Conservation (phyloP, 495 filamentous ascomycete genomes). For the Penicillium subrubescens region DNA sequence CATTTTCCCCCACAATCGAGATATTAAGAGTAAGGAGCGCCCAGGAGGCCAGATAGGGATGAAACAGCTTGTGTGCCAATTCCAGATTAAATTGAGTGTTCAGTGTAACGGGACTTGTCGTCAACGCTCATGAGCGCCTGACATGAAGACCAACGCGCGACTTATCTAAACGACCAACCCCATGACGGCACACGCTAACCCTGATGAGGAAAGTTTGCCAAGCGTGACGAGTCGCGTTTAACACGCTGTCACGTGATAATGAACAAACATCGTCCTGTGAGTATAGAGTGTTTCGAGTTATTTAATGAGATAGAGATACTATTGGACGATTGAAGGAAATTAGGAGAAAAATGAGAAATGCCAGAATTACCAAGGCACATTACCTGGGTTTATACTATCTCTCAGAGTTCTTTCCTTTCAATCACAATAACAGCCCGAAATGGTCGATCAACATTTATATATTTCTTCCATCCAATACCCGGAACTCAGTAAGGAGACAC, state of each 20-base stretch:
- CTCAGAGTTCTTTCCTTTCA: no score
- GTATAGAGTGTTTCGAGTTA: background rate
- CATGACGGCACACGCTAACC: slow-evolving; percentile 10
- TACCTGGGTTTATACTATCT: no score
- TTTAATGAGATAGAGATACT: background rate
- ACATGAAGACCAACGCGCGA: background rate
- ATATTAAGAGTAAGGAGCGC: background rate
- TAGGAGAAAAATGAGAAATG: no score
- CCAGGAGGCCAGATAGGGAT: background rate
- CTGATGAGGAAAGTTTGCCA: slow-evolving; percentile 7
- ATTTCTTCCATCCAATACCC: no score
- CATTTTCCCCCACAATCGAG: background rate
- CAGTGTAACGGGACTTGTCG: background rate
- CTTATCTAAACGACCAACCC: background rate
- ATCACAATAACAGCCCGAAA: no score
- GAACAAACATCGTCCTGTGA: background rate
- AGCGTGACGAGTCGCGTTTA: background rate
- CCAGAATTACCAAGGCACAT: no score
- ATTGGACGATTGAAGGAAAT: no score
- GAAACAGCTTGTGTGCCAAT: no score
- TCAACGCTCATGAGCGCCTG: background rate
- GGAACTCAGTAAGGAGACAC: no score
- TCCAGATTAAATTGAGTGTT: background rate
- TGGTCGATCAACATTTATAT: no score
- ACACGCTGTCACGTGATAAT: slow-evolving; percentile 20